Evolutionary conservation across 805 yeast species (phyloP).

Genomic region (Metschnikowia amazonensis): DNA sequence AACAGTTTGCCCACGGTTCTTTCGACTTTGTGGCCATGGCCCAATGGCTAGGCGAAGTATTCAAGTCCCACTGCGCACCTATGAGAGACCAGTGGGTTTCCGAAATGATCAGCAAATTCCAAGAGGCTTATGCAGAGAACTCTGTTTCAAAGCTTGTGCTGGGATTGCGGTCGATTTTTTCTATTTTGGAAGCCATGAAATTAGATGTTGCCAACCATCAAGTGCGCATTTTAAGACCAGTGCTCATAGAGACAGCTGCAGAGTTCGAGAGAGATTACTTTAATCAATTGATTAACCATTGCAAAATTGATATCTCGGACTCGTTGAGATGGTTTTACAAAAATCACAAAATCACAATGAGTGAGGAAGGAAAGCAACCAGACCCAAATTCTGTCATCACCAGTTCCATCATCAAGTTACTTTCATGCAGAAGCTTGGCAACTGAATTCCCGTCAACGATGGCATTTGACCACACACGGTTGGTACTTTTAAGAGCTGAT

Average conservation of each 20-base stretch:
- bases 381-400: conserved; percentile 40
- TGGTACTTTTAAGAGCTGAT: conserved; percentile 76
- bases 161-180: conserved; percentile 73
- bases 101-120: conserved; percentile 65
- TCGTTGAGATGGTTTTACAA: conserved; percentile 64
- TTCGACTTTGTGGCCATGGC: conserved; percentile 69
- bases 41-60: conserved; percentile 68
- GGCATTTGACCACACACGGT: conserved; percentile 78
- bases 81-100: conserved; percentile 90
- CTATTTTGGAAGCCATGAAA: conserved; percentile 89
- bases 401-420: conserved; percentile 54
- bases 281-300: conserved; percentile 46
- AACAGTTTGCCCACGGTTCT: conserved; percentile 68
- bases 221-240: conserved; percentile 79
- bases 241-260: conserved; percentile 78
- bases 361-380: conserved; percentile 14
- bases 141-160: conserved; percentile 56
- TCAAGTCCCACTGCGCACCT: conserved; percentile 92
- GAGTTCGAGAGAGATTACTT: conserved; percentile 87
- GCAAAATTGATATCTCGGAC: conserved; percentile 56
- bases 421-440: conserved; percentile 77
- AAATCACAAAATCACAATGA: conserved; percentile 24
- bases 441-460: conserved; percentile 79
- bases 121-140: conserved; percentile 43
- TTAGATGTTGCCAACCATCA: conserved; percentile 94